Conservation (phyloP, 176 grass and related monocot genomes). For the Ampelocalamus luodianensis region DNA sequence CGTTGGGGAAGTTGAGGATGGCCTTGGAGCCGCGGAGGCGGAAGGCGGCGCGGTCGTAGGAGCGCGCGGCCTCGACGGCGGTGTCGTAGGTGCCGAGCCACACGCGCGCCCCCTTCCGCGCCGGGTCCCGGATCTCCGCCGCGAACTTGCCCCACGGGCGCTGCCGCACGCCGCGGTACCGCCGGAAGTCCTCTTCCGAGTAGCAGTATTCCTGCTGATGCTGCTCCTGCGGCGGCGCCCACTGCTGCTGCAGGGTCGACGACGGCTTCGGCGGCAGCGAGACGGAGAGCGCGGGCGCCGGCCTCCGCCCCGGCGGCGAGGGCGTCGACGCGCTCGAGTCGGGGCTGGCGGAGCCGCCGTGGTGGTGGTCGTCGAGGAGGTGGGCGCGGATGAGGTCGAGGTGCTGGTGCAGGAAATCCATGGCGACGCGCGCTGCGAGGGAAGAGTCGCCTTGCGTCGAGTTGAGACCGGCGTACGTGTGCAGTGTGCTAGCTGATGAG, state of each 20-base stretch:
- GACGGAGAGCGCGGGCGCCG: conserved; percentile 31
- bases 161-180: conserved; percentile 83
- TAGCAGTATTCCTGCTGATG: too few relatives aligned
- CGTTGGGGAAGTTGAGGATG: conserved; percentile 77
- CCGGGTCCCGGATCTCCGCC: conserved; percentile 89
- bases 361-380: conserved; percentile 46
- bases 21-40: conserved; percentile 62
- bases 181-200: conserved; percentile 36
- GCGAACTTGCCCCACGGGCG: conserved; percentile 93
- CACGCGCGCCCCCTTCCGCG: conserved; percentile 64
- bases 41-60: conserved; percentile 79
- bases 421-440: not conserved
- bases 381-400: conserved; percentile 61
- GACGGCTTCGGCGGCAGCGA: conserved; percentile 28
- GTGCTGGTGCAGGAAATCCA: conserved; percentile 45
- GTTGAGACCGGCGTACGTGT: not conserved
- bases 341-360: not conserved
- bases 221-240: not conserved
- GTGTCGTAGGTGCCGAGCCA: conserved; percentile 95
- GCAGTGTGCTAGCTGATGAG: not conserved
- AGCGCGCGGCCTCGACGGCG: conserved; percentile 73
- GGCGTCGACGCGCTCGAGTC: not conserved
- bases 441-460: not conserved
- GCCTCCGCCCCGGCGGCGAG: conserved; percentile 19
- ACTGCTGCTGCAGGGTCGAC: not conserved